A percentile compares a stretch with the other conserved stretches of the same genome.
phyloP scores from a whole-genome alignment of 305 asterid species.

The Andrographis paniculata region DNA sequence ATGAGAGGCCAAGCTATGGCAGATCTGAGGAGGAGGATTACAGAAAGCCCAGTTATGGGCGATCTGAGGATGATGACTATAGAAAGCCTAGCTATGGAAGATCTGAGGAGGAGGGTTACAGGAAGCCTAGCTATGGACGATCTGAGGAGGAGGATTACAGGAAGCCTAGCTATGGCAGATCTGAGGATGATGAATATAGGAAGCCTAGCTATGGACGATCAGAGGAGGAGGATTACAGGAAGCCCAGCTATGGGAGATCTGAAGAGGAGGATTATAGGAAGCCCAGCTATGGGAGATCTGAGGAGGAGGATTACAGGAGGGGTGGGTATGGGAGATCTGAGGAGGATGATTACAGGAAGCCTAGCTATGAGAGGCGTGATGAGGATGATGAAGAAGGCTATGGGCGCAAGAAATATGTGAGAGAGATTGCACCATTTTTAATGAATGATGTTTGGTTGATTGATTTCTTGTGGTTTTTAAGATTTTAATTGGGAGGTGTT shows the following conservation, averaged over 20 bases:
- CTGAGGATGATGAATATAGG: neutral
- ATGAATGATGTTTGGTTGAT: neutral
- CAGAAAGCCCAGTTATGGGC: slow-evolving; percentile 60
- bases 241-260: slow-evolving; percentile 30
- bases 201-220: slow-evolving; percentile 70
- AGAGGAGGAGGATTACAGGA: slow-evolving; percentile 57
- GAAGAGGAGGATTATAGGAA: slow-evolving; percentile 5
- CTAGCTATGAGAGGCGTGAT: slow-evolving; percentile 48
- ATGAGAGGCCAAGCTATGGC: slow-evolving; percentile 31
- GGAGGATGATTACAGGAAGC: slow-evolving; percentile 59
- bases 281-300: slow-evolving; percentile 14
- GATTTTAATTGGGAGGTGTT: neutral
- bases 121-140: slow-evolving; percentile 66
- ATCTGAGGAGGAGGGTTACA: slow-evolving; percentile 25
- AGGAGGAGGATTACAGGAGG: slow-evolving; percentile 34
- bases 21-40: too few relatives aligned
- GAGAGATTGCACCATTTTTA: slow-evolving; percentile 8
- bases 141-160: slow-evolving; percentile 59
- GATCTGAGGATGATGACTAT: slow-evolving; percentile 64
- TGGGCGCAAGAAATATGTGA: slow-evolving; percentile 38
- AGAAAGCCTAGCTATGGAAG: slow-evolving; percentile 35
- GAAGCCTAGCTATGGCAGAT: slow-evolving; percentile 43
- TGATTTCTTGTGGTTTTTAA: neutral
- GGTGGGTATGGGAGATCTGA: slow-evolving; percentile 68
- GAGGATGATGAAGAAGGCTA: slow-evolving; percentile 34